Evolutionary conservation across 2,329 filamentous ascomycete genomes (phyloP).

Genomic region (Cercospora zeae-maydis): DNA sequence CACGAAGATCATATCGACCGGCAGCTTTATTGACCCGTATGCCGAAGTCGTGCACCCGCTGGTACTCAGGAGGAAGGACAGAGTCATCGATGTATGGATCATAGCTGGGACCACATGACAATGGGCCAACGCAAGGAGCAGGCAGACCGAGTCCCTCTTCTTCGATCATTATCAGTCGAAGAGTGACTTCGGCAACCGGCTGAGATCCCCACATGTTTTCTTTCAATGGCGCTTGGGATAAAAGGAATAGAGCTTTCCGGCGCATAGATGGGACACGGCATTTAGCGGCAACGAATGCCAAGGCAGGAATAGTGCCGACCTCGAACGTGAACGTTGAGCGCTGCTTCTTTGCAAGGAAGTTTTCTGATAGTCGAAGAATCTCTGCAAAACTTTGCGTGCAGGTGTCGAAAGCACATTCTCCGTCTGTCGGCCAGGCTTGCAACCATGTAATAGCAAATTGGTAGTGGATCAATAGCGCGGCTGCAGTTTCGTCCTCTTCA

Average conservation of each 20-base stretch:
- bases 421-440: conserved; percentile 14
- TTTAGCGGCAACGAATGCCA: conserved; percentile 28
- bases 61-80: conserved; percentile 14
- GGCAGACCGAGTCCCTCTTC: conserved; percentile 25
- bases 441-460: conserved; percentile 24
- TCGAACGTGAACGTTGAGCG: conserved; percentile 29
- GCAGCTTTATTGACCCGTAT: conserved; percentile 16
- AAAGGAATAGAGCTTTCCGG: conserved; percentile 24
- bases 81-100: conserved; percentile 11
- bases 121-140: conserved; percentile 3
- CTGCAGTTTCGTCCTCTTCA: conserved; percentile 10
- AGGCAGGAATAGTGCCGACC: conserved; percentile 21
- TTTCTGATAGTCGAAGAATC: conserved; percentile 19
- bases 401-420: conserved; percentile 24
- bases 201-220: conserved; percentile 27
- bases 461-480: conserved; percentile 23
- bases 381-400: conserved; percentile 25
- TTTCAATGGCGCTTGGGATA: conserved; percentile 23
- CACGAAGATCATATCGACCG: conserved; percentile 15
- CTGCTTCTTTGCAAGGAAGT: conserved; percentile 16
- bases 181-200: conserved; percentile 18
- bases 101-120: not conserved
- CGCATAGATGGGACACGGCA: conserved; percentile 27
- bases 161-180: conserved; percentile 24
- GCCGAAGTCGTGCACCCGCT: conserved; percentile 19